phyloP scores from a whole-genome alignment of 345 rosid species.

The Heritiera fomes region DNA sequence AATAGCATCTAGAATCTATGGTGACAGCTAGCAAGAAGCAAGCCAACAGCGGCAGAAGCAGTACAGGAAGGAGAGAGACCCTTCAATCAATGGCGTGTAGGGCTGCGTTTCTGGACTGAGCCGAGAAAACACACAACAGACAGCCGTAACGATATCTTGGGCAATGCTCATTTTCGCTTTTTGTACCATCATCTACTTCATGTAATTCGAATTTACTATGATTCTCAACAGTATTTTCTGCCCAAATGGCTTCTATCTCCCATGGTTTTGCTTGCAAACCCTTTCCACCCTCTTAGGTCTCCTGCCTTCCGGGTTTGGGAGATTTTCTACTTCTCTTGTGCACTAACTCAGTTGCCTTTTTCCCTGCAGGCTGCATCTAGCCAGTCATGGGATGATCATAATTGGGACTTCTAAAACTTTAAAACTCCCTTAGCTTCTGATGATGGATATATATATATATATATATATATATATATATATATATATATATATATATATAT shows the following conservation, averaged over 20 bases:
- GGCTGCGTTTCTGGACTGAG: slow-evolving; percentile 15
- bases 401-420: background rate
- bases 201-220: slow-evolving; percentile 17
- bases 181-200: slow-evolving; percentile 17
- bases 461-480: background rate
- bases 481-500: background rate
- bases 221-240: slow-evolving; percentile 13
- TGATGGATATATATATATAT: background rate
- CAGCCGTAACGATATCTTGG: slow-evolving; percentile 29
- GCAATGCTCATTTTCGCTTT: background rate
- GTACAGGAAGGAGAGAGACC: slow-evolving; percentile 14
- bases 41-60: background rate
- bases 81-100: background rate
- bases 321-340: background rate
- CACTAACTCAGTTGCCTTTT: slow-evolving; percentile 8
- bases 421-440: background rate
- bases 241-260: background rate
- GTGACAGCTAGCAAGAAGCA: background rate
- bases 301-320: background rate
- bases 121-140: slow-evolving; percentile 11
- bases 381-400: background rate
- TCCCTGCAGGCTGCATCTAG: background rate
- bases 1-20: slow-evolving; percentile 11
- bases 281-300: background rate
- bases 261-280: too few species aligned